Evolutionary conservation across 495 filamentous ascomycete genomes (phyloP).

Genomic region (Aspergillus sparsus): DNA sequence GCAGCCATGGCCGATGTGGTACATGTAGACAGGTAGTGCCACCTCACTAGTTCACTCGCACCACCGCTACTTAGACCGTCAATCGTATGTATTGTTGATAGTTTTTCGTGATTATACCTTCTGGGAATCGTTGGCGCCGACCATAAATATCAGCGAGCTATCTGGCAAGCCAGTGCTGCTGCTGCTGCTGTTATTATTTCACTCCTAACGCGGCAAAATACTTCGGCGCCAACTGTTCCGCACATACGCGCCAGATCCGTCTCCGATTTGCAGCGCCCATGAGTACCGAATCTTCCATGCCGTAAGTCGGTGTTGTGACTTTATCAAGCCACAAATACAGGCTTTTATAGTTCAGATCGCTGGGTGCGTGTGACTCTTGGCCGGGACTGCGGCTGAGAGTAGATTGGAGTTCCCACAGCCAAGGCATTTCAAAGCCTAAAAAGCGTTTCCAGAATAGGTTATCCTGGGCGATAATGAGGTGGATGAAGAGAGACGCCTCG

Average conservation of each 20-base stretch:
- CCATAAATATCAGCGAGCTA: too few relatives aligned
- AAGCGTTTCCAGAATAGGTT: constrained; percentile 26
- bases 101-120: too few relatives aligned
- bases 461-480: constrained; percentile 21
- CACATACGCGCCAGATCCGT: constrained; percentile 26
- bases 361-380: neutral
- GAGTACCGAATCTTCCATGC: constrained; percentile 20
- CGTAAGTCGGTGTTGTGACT: constrained; percentile 21
- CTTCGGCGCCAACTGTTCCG: constrained; percentile 8
- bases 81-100: too few relatives aligned
- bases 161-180: too few relatives aligned
- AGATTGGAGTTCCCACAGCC: constrained; percentile 22
- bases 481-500: constrained; percentile 22
- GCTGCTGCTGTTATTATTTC: neutral
- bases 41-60: too few relatives aligned
- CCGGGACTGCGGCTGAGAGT: neutral
- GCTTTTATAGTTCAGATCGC: constrained; percentile 22
- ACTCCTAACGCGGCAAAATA: constrained; percentile 4
- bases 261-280: constrained; percentile 26
- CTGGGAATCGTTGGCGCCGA: neutral
- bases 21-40: too few relatives aligned
- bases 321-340: constrained; percentile 23
- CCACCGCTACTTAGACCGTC: too few relatives aligned
- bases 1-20: too few relatives aligned
- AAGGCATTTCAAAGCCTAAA: constrained; percentile 27